Evolutionary conservation across 257 asterid genomes (phyloP), one percentile per base, ranked within the genome.

Genomic region (Linaria vulgaris): DNA sequence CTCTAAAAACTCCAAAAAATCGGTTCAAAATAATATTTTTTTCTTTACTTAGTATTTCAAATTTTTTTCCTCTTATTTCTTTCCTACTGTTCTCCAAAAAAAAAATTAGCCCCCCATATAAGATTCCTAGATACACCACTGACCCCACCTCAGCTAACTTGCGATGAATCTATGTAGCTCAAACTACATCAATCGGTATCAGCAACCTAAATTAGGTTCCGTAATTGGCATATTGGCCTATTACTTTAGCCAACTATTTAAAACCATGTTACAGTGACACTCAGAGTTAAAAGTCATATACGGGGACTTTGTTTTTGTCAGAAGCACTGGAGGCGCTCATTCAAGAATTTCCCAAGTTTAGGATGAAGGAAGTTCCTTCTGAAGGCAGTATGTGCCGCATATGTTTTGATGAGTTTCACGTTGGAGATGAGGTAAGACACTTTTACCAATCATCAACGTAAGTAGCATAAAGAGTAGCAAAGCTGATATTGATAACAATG

Each of bases 361-460:
- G 79, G 72, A 68, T 91, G 77, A 91, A 91, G 78, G 94, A 95
- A 0, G 98, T 91, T 65, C 98, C 98, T 34, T 78, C 83, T 10
- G 98, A 91, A 71, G 88, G 98, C 85, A 86, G 90, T 39, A 96
- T 88, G 79, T 91, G 98, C 43, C 98, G 95, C 21, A 91, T 91
- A 70, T 91, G 96, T 72, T 73, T 91, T 82, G 98, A 91, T 69
- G 96, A 91, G 78, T 91, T 91, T 71, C 88, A 69, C 5, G 86
- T 82, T 21, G 98, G 98, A 47, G 83, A 86, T 70, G 98, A 91
- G 96, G 98, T 86, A 76, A 16, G 12, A 17, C 19, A 21, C 61
- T 41, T 47, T 55, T 54, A 22, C 49, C n/a, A 48, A n/a, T n/a
- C n/a, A n/a, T n/a, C 59, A 45, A 44, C 21, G 22, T 49, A 61